These are phyloP conservation scores for Yamadazyma atlantica DNA, from an alignment of 1,139 yeast genomes.

Conservation along the genomic window DNA sequence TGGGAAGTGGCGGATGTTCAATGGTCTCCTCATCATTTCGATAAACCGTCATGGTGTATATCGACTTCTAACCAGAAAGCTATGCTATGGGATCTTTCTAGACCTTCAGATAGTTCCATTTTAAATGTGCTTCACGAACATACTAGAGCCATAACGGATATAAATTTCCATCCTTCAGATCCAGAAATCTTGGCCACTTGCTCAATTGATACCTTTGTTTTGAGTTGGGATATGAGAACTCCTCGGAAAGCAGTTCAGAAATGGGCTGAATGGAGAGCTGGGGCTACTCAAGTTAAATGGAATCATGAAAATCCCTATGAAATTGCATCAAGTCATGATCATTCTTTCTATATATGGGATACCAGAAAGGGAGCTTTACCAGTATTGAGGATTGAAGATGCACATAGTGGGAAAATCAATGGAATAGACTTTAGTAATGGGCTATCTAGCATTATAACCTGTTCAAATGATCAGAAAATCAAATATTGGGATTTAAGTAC, in stretches of 20 bases:
- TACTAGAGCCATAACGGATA: slow-evolving; percentile 91
- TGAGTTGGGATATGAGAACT: slow-evolving; percentile 87
- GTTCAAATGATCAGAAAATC: slow-evolving; percentile 85
- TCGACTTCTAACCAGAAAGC: slow-evolving; percentile 96
- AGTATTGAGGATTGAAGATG: slow-evolving; percentile 56
- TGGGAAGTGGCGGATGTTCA: slow-evolving; percentile 99
- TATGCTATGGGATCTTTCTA: slow-evolving; percentile 83
- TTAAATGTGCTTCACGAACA: slow-evolving; percentile 87
- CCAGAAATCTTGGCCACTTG: slow-evolving; percentile 94
- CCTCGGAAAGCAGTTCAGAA: slow-evolving; percentile 70
- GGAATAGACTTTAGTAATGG: slow-evolving; percentile 80
- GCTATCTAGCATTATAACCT: slow-evolving; percentile 62
- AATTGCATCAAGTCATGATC: slow-evolving; percentile 84
- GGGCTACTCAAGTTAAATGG: slow-evolving; percentile 96
- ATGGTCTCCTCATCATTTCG: slow-evolving; percentile 86
- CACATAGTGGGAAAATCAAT: slow-evolving; percentile 81
- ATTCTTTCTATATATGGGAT: slow-evolving; percentile 84
- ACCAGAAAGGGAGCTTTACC: slow-evolving; percentile 80
- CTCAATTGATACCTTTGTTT: slow-evolving; percentile 83
- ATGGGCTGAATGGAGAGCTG: slow-evolving; percentile 93
- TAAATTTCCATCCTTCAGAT: slow-evolving; percentile 83
- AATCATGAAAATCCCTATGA: slow-evolving; percentile 72
- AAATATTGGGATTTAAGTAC: slow-evolving; percentile 75
- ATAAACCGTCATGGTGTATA: slow-evolving; percentile 86
- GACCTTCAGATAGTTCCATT: slow-evolving; percentile 76